Percentiles rank a stretch among this genome's conserved stretches.
Evolutionary conservation across 2,329 filamentous ascomycete genomes (phyloP).

Genomic region (Stagonosporopsis rhizophila): DNA sequence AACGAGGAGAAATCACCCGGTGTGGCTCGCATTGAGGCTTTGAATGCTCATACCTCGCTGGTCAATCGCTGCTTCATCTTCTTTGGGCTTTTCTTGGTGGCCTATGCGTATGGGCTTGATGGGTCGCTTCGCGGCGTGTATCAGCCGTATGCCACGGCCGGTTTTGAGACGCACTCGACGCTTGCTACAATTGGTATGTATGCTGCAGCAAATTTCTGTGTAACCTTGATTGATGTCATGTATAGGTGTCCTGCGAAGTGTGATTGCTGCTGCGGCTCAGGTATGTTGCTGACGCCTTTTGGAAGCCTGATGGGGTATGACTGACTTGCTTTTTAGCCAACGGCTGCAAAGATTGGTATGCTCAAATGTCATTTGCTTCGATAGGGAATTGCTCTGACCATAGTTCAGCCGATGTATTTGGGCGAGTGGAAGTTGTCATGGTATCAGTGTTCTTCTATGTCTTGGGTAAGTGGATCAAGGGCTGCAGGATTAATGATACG

Average conservation of each 20-base stretch:
- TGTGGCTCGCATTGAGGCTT: slow-evolving; percentile 65
- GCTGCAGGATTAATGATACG: background rate
- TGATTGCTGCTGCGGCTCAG: slow-evolving; percentile 65
- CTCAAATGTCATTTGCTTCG: background rate
- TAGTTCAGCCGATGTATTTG: slow-evolving; percentile 67
- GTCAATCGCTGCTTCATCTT: slow-evolving; percentile 65
- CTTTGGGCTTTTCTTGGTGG: slow-evolving; percentile 66
- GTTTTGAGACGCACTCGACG: slow-evolving; percentile 61
- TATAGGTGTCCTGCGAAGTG: slow-evolving; percentile 58
- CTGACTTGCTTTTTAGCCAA: background rate
- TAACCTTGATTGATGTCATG: background rate
- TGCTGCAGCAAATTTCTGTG: background rate
- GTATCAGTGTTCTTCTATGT: slow-evolving; percentile 65
- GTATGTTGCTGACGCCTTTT: slow-evolving; percentile 7
- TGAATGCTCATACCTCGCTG: slow-evolving; percentile 60
- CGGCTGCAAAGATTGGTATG: slow-evolving; percentile 17
- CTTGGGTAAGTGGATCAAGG: slow-evolving; percentile 50
- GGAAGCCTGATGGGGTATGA: background rate
- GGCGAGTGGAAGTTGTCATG: slow-evolving; percentile 64
- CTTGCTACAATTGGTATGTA: slow-evolving; percentile 62
- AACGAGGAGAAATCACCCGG: slow-evolving; percentile 55
- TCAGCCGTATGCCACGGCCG: slow-evolving; percentile 61
- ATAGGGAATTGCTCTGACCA: slow-evolving; percentile 48
- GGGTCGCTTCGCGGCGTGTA: slow-evolving; percentile 58
- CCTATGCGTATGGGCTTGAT: slow-evolving; percentile 67